Base-by-base conservation (phyloP, 2,329 filamentous ascomycete species). In the Cercospora citrullina region DNA sequence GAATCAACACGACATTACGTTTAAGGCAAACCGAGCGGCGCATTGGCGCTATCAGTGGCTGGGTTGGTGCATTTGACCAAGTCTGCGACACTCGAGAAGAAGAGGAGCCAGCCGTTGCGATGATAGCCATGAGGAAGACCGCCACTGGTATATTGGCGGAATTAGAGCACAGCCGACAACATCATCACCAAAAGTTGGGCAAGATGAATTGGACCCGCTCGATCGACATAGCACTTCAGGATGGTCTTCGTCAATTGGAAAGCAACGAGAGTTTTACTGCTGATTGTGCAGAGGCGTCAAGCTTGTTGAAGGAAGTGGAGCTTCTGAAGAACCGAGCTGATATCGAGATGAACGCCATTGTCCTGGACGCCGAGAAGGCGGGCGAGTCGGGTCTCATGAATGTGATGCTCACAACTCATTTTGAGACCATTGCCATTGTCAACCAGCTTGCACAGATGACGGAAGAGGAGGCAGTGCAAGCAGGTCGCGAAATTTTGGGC, bases 51-150 rank as follows among this genome's bases (percentile, higher is more conserved):
- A 85, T 99, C n/a, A 94, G 91, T 3, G 90, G 91, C 1, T 99
- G 95, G 95, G 91, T 97, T 66, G 91, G 91, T 1, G 93, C 93
- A 1, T 99, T 98, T 74, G 94, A 98, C 71, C 84, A 86, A 1
- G 87, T 96, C 2, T 94, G 90, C 73, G 92, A 93, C 45, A 85
- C 85, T 59, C 86, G 89, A 18, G 90, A 91, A 63, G 87, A 89
- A 21, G 90, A 91, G 68, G 86, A 89, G 14, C 81, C 85, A 0
- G 88, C 93, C 1, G 81, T 86, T 33, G 91, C 88, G 72, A 81
- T 97, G 55, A 80, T 85, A 2, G 87, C 91, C 0, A 91, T 98
- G 82, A 89, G 93, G 66, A 96, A 94, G 79, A 94, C 92, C 1
- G 94, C 94, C 0, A 88, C 92, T 66, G 95, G 94, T 1, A 94